Percentiles rank a stretch among this genome's conserved stretches.
Evolutionary conservation across 2,329 filamentous ascomycete species (phyloP).

Genomic region (Aschersonia sp.): DNA sequence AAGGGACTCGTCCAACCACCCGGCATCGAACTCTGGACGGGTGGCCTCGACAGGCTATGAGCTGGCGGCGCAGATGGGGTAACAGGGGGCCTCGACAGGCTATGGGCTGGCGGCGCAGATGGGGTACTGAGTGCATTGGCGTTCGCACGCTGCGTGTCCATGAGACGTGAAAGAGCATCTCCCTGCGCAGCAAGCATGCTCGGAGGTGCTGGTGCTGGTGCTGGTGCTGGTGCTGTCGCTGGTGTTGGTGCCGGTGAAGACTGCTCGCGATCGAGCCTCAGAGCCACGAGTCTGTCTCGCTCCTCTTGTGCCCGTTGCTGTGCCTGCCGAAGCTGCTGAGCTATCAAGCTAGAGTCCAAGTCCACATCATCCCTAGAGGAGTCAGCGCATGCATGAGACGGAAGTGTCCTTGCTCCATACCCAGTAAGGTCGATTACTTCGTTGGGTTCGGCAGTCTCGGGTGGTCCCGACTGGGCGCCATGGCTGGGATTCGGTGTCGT

Average conservation of each 20-base stretch:
- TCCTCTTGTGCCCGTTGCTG: slow-evolving; percentile 15
- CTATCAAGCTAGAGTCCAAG: slow-evolving; percentile 11
- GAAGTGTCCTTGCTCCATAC: slow-evolving; percentile 9
- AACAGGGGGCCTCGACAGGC: too few species aligned
- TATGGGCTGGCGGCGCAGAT: too few species aligned
- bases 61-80: too few species aligned
- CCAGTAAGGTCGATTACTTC: slow-evolving; percentile 28
- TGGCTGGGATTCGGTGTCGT: slow-evolving; percentile 10
- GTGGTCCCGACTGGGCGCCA: background rate
- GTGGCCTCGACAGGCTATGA: too few species aligned
- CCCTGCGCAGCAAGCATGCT: background rate
- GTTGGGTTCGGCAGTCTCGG: slow-evolving; percentile 3
- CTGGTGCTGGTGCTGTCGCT: background rate
- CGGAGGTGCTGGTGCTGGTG: background rate
- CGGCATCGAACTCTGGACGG: too few species aligned
- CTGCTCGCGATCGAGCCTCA: slow-evolving; percentile 3
- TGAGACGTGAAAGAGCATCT: too few species aligned
- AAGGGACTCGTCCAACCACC: too few species aligned
- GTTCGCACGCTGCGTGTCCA: too few species aligned
- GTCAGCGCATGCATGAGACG: background rate
- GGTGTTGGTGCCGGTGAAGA: background rate
- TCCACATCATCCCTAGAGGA: slow-evolving; percentile 18
- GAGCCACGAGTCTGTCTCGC: slow-evolving; percentile 14
- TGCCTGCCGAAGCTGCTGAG: slow-evolving; percentile 20
- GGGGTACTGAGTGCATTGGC: too few species aligned